Conservation (phyloP, 768 basidiomycete species). For the Leccinellum albellum region DNA sequence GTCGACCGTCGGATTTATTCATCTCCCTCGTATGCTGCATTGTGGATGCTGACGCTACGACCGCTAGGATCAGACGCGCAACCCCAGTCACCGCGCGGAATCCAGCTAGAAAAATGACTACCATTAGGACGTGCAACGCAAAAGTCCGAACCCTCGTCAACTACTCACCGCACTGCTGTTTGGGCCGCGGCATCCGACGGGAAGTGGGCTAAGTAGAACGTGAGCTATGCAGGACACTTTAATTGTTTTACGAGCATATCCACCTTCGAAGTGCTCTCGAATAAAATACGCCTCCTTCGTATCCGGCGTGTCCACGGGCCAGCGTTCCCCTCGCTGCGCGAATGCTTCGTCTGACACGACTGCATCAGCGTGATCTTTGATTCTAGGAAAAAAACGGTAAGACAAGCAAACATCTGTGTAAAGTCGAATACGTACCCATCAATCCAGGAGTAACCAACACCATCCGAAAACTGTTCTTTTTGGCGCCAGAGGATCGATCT, state of each 20-base stretch:
- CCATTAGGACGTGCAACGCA: constrained; percentile 13
- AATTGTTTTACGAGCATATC: background rate
- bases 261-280: constrained; percentile 86
- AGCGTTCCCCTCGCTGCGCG: constrained; percentile 66
- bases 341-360: constrained; percentile 81
- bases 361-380: constrained; percentile 81
- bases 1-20: constrained; percentile 10
- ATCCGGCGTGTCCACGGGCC: constrained; percentile 77
- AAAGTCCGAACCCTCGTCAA: background rate
- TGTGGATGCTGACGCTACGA: constrained; percentile 93
- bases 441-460: constrained; percentile 98
- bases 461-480: constrained; percentile 99
- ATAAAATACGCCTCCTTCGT: constrained; percentile 97
- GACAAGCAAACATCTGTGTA: background rate
- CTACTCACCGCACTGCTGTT: constrained; percentile 82
- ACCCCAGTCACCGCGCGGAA: constrained; percentile 95
- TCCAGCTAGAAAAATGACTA: constrained; percentile 59
- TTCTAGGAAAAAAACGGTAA: constrained; percentile 40
- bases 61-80: constrained; percentile 94
- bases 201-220: constrained; percentile 57
- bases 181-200: constrained; percentile 79
- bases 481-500: constrained; percentile 95
- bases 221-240: background rate
- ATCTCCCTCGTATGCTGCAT: constrained; percentile 66
- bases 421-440: constrained; percentile 61